Evolutionary conservation across 208 protist species (phyloP).

Genomic region (Novymonas esmeraldas): DNA sequence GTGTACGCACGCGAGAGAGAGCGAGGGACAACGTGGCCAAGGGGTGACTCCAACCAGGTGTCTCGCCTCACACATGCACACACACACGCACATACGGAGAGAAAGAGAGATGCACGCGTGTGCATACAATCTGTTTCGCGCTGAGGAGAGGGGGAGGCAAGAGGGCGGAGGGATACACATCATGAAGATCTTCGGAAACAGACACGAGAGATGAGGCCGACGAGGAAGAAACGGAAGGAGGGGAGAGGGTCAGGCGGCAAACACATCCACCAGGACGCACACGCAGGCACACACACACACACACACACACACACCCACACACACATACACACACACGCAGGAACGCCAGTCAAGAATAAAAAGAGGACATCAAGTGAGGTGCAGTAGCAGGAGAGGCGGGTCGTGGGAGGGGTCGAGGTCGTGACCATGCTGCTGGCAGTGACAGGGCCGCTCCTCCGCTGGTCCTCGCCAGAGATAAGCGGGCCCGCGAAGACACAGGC

Average conservation of each 20-base stretch:
- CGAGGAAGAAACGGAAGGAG: background rate
- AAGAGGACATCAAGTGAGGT: no score
- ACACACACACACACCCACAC: background rate
- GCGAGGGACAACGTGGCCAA: no score
- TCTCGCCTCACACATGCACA: slow-evolving; percentile 4
- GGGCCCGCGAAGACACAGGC: no score
- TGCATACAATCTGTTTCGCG: no score
- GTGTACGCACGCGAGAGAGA: no score
- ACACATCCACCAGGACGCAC: background rate
- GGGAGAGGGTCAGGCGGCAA: background rate
- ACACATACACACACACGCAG: background rate
- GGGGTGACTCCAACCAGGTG: no score
- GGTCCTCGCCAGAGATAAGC: no score
- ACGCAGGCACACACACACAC: background rate
- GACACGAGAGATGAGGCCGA: slow-evolving; percentile 1
- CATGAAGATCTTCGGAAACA: no score
- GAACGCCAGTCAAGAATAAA: background rate
- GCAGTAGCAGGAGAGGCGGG: background rate
- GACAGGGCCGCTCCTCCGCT: no score
- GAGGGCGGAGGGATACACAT: no score
- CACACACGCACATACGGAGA: background rate
- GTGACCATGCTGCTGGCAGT: no score
- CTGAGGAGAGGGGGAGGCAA: no score
- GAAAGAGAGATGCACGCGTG: background rate
- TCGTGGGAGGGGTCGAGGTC: slow-evolving; percentile 1